Evolutionary conservation across 306 rosid genomes (phyloP), one percentile per base, ranked within the genome.

Genomic region (Dalbergia cultrata): DNA sequence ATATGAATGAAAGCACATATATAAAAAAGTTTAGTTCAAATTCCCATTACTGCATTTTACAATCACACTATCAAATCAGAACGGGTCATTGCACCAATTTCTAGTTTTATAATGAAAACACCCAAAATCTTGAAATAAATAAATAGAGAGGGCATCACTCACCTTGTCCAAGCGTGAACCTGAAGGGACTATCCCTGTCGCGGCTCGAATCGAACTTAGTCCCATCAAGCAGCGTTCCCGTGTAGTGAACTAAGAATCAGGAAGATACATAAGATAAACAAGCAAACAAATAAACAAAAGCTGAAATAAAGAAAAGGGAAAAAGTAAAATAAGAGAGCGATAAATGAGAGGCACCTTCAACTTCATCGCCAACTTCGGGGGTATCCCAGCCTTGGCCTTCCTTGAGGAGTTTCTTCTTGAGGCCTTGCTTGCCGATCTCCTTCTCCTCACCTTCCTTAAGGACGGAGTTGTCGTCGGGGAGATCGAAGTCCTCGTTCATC

Each of bases 81-180:
- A 10, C 6, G 13, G 50, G 10, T 47, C 12, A 53, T 53, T 14
- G 59, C 59, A 14, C 21, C 59, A 53, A 53, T 1, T n/a, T n/a
- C 19, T 14, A n/a, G 5, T n/a, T 9, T 5, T 8, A 53, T 26
- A 37, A 66, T 10, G 31, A 39, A 65, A 65, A 2, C 47, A 5
- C 8, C 22, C 19, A n/a, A 53, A 53, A 53, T 53, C 19, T 54
- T 54, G 26, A 54, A 54, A 17, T 17, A 54, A 54, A 54, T 3
- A 54, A 54, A 17, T 17, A 7, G 4, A 64, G 9, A 5, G 18
- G 5, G 31, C 67, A 1, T 0, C 34, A 66, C 90, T 81, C 37
- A 95, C 99, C 99, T 86, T 90, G 99, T 39, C 99, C 99, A 22
- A 95, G 99, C n/a, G 97, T 91, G 81, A 95, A 95, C 85, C 81